Percentiles rank a stretch among this genome's conserved stretches.
Evolutionary conservation across 306 rosid genomes (phyloP).

Genomic region (Dalbergia oliveri): DNA sequence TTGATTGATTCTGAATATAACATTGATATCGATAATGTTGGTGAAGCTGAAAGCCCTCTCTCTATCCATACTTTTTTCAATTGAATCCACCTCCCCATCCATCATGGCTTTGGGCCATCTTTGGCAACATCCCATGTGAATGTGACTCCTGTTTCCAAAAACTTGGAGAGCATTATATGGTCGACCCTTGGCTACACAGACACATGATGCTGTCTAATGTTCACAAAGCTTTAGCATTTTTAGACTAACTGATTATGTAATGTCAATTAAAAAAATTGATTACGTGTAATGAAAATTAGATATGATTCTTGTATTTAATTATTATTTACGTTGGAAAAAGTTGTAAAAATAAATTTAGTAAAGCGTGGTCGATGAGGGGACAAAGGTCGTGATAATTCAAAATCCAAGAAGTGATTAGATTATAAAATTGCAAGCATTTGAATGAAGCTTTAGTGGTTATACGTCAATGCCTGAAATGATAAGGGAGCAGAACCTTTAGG

Average conservation of each 20-base stretch:
- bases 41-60: constrained; percentile 27
- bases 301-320: constrained; percentile 1
- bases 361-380: not conserved
- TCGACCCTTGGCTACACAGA: constrained; percentile 45
- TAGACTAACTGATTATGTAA: not conserved
- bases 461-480: not conserved
- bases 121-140: constrained; percentile 55
- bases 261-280: not conserved
- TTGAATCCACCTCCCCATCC: not conserved
- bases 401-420: not conserved
- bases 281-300: not conserved
- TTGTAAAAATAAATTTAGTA: not conserved
- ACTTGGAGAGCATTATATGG: constrained; percentile 28
- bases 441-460: not conserved
- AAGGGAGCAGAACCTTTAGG: not conserved
- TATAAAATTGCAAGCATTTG: constrained; percentile 1
- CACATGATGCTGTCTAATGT: constrained; percentile 55
- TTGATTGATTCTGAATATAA: not conserved
- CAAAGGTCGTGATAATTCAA: not conserved
- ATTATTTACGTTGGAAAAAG: not conserved
- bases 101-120: constrained; percentile 47
- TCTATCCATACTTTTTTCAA: constrained; percentile 27
- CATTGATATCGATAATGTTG: not conserved
- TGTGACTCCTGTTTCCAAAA: constrained; percentile 48
- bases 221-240: constrained; percentile 33